Base-by-base conservation (phyloP, 345 rosid species). In the Cardamine resedifolia region DNA sequence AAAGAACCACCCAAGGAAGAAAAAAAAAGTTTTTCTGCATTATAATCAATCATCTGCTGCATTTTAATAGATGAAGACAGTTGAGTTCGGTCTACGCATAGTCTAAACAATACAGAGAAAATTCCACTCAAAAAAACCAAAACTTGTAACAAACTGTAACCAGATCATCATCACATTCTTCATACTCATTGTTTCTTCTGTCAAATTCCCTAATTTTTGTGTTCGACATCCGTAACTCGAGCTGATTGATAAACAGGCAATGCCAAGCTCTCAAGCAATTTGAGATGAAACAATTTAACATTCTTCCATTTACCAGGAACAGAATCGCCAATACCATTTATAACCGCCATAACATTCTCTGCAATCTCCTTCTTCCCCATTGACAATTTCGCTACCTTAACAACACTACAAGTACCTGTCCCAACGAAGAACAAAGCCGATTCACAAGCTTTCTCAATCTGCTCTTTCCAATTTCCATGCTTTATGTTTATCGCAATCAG, bases 301-400 rank as follows among this genome's bases (percentile, higher is more conserved):
- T 79, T 86, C 14, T 79, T 85, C 96, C 96, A 90, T 27, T 83
- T 84, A 45, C 86, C 83, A 9, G 94, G 96, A 64, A 86, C 82
- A 65, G 77, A 59, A 34, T 85, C 91, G 0, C 76, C 85, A 28
- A 85, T 81, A 44, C 85, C 93, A 65, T 79, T 56, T 21, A 90
- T 81, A 2, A 85, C 82, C 14, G 81, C 88, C 71, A 79, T 10
- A 18, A 85, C 85, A 83, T 90, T 90, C 62, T 81, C 86, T 33
- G 33, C 77, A 45, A 88, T 74, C 75, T 76, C 84, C 39, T 81
- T 73, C 30, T 26, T 64, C 2, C 52, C 81, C 93, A 87, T 85
- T 0, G 93, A 85, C 75, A 83, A 64, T 58, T 67, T 90, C 39
- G 87, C 96, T 1, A 86, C 84, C 36, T 86, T 90, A 31, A 87